Evolutionary conservation across 768 basidiomycete genomes (phyloP), one percentile per base, ranked within the genome.

Genomic region (Pulveroboletus sp.): DNA sequence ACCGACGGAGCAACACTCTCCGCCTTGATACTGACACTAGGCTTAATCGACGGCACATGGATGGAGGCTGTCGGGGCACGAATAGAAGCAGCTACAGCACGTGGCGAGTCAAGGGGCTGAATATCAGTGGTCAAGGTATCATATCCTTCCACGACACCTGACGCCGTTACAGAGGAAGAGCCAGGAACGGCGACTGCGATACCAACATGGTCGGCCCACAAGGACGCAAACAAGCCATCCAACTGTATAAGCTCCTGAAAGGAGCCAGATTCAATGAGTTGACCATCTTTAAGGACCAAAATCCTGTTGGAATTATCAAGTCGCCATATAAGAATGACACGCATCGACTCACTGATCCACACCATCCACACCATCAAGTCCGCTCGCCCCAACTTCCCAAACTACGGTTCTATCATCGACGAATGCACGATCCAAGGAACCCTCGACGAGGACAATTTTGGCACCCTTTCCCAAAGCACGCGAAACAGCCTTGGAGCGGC

Each of bases 181-280:
- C 62, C 57, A 5, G 74, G 68, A 33, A 71, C 59, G 14, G 74
- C 68, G 52, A 69, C 70, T 46, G 79, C 75, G 5, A 84, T 76
- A 21, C 82, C 81, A 28, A 86, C 73, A 61, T 94, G 89, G 63
- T 90, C 82, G 1, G 87, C 83, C 93, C 93, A 96, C 88, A 94
- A 87, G 1, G 79, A 74, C 11, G 89, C 86, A 59, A 93, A 93
- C 35, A 81, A 61, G 44, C 89, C 89, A 56, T 86, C 78, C 39
- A 71, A 69, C 28, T 81, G 80, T 40, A 93, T 69, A 30, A 96
- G 74, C 53, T 93, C 89, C 50, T 78, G 81, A 67, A 92, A 91
- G 37, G 70, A 79, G 8, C 92, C 92, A 51, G 80, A 79, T 67
- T 97, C 95, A 35, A 87, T 74, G 39, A 98, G 85, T 61, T 83